phyloP scores from a whole-genome alignment of 345 rosid species.

The Trapa incisa region DNA sequence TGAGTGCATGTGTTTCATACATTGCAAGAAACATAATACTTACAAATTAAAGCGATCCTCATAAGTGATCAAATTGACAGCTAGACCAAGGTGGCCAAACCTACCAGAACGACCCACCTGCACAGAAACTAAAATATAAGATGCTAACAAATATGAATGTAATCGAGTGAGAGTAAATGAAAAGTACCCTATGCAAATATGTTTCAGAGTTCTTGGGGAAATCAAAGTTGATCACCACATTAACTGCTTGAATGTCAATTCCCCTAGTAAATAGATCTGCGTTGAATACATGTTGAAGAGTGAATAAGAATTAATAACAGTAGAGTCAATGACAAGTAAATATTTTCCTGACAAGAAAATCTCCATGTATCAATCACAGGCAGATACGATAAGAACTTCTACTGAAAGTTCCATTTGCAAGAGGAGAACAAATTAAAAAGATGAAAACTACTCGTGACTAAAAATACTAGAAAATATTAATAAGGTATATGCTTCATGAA shows the following conservation, averaged over 20 bases:
- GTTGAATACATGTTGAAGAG: not conserved
- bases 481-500: too few species aligned
- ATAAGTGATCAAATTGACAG: slow-evolving; percentile 96
- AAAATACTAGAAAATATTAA: too few species aligned
- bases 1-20: not conserved
- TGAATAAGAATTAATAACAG: too few species aligned
- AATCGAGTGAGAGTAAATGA: not conserved
- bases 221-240: slow-evolving; percentile 96
- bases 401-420: too few species aligned
- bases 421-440: too few species aligned
- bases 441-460: too few species aligned
- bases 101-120: slow-evolving; percentile 99
- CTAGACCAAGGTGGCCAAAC: slow-evolving; percentile 97
- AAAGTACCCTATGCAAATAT: slow-evolving; percentile 91
- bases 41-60: slow-evolving; percentile 99
- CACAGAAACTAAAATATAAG: slow-evolving; percentile 6
- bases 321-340: too few species aligned
- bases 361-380: too few species aligned
- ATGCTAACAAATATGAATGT: not conserved
- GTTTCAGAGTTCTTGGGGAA: slow-evolving; percentile 96
- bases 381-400: too few species aligned
- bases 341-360: too few species aligned
- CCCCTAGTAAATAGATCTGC: slow-evolving; percentile 98
- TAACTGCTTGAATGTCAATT: slow-evolving; percentile 98
- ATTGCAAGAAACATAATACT: not conserved